Conservation (phyloP, 495 filamentous ascomycete species). For the Aspergillus affinis region DNA sequence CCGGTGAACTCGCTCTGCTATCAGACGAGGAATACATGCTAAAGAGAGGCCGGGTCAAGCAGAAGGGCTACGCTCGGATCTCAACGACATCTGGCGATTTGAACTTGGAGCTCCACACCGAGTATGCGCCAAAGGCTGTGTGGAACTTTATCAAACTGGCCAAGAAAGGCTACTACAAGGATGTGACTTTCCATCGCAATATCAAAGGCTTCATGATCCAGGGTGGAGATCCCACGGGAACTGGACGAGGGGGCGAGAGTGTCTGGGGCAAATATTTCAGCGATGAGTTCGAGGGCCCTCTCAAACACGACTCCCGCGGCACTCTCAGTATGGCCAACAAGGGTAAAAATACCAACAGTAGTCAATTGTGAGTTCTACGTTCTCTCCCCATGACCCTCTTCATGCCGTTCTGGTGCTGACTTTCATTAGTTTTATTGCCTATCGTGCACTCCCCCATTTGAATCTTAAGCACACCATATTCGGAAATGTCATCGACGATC, state of each 20-base stretch:
- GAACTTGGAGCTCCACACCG: constrained; percentile 87
- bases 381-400: not conserved
- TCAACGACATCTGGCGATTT: constrained; percentile 78
- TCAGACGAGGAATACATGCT: constrained; percentile 96
- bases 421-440: constrained; percentile 70
- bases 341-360: constrained; percentile 93
- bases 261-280: constrained; percentile 90
- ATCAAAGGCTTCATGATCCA: constrained; percentile 98
- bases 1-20: constrained; percentile 76
- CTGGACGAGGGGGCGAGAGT: constrained; percentile 80
- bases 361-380: constrained; percentile 67
- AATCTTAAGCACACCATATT: constrained; percentile 98
- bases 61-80: constrained; percentile 87
- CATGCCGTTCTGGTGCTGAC: constrained; percentile 9
- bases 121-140: constrained; percentile 85
- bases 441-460: constrained; percentile 77
- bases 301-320: constrained; percentile 75
- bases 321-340: constrained; percentile 96
- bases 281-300: constrained; percentile 89
- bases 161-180: constrained; percentile 85
- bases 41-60: constrained; percentile 80
- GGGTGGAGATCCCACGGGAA: constrained; percentile 69
- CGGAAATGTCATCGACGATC: constrained; percentile 75
- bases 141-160: constrained; percentile 95
- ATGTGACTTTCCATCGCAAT: constrained; percentile 82